Percentiles rank a stretch among this genome's conserved stretches.
phyloP scores from a whole-genome alignment of 2,329 filamentous ascomycete genomes.

The Beauveria bassiana region DNA sequence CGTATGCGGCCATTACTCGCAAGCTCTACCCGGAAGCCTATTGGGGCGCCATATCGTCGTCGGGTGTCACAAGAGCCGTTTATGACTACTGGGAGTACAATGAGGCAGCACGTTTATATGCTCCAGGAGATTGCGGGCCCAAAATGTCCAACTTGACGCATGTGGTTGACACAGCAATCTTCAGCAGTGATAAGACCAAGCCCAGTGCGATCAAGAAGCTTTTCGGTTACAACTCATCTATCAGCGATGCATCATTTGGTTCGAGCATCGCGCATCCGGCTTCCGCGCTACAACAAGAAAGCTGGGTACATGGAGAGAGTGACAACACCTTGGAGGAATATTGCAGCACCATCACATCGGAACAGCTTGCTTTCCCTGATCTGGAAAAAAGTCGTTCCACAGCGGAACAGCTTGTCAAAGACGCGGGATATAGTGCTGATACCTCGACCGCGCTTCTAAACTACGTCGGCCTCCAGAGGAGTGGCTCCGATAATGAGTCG shows the following conservation, averaged over 20 bases:
- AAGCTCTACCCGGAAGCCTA: slow-evolving; percentile 71
- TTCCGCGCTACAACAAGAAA: slow-evolving; percentile 36
- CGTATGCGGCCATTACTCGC: slow-evolving; percentile 68
- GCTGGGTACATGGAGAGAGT: slow-evolving; percentile 45
- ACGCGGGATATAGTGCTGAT: slow-evolving; percentile 32
- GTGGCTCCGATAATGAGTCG: not conserved
- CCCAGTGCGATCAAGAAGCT: slow-evolving; percentile 38
- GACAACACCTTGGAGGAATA: slow-evolving; percentile 35
- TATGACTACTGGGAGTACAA: slow-evolving; percentile 65
- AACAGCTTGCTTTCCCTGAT: slow-evolving; percentile 32
- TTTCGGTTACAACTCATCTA: not conserved
- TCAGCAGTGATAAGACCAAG: slow-evolving; percentile 25
- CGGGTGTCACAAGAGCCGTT: slow-evolving; percentile 70
- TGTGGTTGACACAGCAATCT: slow-evolving; percentile 43
- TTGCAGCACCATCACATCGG: slow-evolving; percentile 39
- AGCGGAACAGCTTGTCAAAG: slow-evolving; percentile 32
- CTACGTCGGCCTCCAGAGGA: slow-evolving; percentile 32
- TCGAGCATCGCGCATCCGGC: slow-evolving; percentile 34
- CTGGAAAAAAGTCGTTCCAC: slow-evolving; percentile 27
- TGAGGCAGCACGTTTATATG: slow-evolving; percentile 41
- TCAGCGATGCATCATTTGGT: slow-evolving; percentile 34
- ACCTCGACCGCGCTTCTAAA: slow-evolving; percentile 41
- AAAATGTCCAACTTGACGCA: slow-evolving; percentile 52
- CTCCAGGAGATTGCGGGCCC: slow-evolving; percentile 53
- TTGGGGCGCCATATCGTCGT: slow-evolving; percentile 73